These are phyloP conservation scores for Nothomitra cinnamomea DNA, from an alignment of 2,329 filamentous ascomycete genomes.

Conservation along the genomic window DNA sequence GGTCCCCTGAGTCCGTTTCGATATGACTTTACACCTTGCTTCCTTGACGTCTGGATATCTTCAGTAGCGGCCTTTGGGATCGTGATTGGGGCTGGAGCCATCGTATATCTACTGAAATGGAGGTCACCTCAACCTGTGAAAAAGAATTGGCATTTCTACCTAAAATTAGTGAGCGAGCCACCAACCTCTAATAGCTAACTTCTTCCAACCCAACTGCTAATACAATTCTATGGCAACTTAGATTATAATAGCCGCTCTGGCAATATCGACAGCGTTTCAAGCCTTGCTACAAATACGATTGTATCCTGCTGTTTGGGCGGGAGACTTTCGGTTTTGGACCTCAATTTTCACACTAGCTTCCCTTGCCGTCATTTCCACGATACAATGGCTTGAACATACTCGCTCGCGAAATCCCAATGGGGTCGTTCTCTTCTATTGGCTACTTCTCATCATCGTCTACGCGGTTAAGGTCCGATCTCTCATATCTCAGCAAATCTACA, in stretches of 20 bases:
- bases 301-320: slow-evolving; percentile 52
- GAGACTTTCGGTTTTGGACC: slow-evolving; percentile 77
- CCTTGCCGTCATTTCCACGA: slow-evolving; percentile 53
- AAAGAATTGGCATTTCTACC: slow-evolving; percentile 86
- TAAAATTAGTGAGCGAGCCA: slow-evolving; percentile 54
- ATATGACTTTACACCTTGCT: slow-evolving; percentile 95
- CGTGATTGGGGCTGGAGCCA: slow-evolving; percentile 54
- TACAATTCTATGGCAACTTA: slow-evolving; percentile 16
- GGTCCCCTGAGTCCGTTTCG: slow-evolving; percentile 73
- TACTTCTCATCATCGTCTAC: slow-evolving; percentile 64
- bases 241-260: slow-evolving; percentile 48
- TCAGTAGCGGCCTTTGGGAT: slow-evolving; percentile 65
- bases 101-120: slow-evolving; percentile 63
- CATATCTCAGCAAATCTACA: slow-evolving; percentile 58
- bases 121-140: slow-evolving; percentile 47
- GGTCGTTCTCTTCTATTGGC: slow-evolving; percentile 82
- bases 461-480: slow-evolving; percentile 75
- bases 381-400: slow-evolving; percentile 78
- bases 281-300: slow-evolving; percentile 57
- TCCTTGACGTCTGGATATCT: slow-evolving; percentile 80
- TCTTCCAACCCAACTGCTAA: not conserved
- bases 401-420: slow-evolving; percentile 73
- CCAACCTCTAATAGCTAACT: not conserved
- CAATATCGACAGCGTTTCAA: slow-evolving; percentile 53
- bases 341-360: slow-evolving; percentile 56